A percentile compares a stretch with the other conserved stretches of the same genome.
Conservation (phyloP, 2,329 filamentous ascomycete genomes). For the Nigrospora oryzae region DNA sequence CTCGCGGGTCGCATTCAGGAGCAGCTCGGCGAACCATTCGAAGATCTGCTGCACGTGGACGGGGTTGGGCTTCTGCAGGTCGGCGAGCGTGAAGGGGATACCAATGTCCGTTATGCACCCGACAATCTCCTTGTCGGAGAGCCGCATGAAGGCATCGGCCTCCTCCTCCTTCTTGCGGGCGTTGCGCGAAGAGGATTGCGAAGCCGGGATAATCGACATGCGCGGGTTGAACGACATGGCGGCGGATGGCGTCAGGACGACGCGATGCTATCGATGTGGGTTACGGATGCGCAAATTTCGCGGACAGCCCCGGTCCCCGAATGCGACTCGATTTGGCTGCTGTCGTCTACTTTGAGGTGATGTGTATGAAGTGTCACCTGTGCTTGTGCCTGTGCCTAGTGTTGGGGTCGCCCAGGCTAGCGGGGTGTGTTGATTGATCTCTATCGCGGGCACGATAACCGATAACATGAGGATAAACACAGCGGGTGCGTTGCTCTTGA, state of each 20-base stretch:
- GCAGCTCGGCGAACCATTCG: constrained; percentile 91
- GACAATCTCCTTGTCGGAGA: constrained; percentile 73
- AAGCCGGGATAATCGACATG: constrained; percentile 51
- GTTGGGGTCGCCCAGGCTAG: too few relatives aligned
- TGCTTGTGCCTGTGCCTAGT: too few relatives aligned
- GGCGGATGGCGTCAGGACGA: background rate
- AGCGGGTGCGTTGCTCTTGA: background rate
- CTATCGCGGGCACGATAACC: too few relatives aligned
- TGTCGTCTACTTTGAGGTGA: background rate
- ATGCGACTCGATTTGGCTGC: background rate
- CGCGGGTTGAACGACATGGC: constrained; percentile 51
- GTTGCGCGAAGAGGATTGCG: constrained; percentile 40
- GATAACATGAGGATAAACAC: too few relatives aligned
- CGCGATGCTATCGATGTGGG: background rate
- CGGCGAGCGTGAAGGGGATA: constrained; percentile 75
- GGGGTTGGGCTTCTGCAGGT: constrained; percentile 89
- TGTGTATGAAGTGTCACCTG: too few relatives aligned
- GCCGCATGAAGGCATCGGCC: constrained; percentile 50
- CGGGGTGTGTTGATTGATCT: too few relatives aligned
- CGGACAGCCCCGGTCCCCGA: too few relatives aligned
- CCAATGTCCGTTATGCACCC: constrained; percentile 97
- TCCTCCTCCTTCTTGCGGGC: constrained; percentile 50
- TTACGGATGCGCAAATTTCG: background rate
- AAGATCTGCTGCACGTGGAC: constrained; percentile 95
- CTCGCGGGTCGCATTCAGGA: constrained; percentile 89